Base-by-base conservation (phyloP, 2,329 filamentous ascomycete species). In the Ophiostoma perfectum region DNA sequence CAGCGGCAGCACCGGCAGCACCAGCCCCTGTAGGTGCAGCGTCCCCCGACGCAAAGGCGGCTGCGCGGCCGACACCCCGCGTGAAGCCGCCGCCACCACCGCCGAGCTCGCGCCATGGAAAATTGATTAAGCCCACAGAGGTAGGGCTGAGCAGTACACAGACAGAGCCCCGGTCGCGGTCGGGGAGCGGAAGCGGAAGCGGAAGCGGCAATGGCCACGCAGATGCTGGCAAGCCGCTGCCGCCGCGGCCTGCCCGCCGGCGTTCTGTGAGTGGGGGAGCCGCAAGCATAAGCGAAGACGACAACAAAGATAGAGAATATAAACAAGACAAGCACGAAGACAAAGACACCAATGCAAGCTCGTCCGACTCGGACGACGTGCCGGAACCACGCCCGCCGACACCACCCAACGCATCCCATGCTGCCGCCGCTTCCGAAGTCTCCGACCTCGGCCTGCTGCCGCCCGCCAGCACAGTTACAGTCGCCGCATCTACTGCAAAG, bases 51-150 rank as follows among this genome's bases (percentile, higher is more conserved):
- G 27, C 27, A 27, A 27, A 27, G 27, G 27, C 27, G 27, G 2
- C 27, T 7, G 66, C 72, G 11, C 67, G 71, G 2, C 73, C 71
- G 27, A 27, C 27, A 16, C 73, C 66, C 55, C 79, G 82, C 72
- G 90, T 89, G 75, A 88, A 86, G 77, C 86, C 86, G 71, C 89
- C 90, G 71, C 89, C 90, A 16, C 60, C 60, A 14, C 90, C 91
- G 5, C 89, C 90, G 6, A 92, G 85, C 75, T 92, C 90, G 66
- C 86, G 90, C 67, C 90, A 93, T 78, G 92, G 92, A 4, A 93
- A 90, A 77, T 82, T 88, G 18, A 90, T 94, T 72, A 86, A 83
- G 72, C 76, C 74, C 66, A 72, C 81, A 69, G 72, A 71, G 69
- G 60, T 67, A 16, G 58, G 58, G 5, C 45, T 44, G 12, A 16